Conservation (phyloP, 2,329 filamentous ascomycete species). For the Davidsoniella eucalypti region DNA sequence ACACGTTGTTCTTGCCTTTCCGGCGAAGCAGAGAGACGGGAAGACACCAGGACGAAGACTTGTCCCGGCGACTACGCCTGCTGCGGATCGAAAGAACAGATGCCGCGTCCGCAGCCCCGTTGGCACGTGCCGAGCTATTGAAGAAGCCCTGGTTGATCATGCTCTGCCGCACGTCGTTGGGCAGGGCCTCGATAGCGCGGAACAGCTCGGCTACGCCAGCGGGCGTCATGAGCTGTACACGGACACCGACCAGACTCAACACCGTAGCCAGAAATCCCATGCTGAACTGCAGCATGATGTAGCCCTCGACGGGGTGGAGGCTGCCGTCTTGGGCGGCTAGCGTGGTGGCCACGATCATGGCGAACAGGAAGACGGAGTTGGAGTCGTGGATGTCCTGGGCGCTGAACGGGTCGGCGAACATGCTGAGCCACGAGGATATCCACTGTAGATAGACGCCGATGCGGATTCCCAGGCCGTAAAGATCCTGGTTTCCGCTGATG, state of each 20-base stretch:
- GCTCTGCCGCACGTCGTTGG: background rate
- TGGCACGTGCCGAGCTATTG: background rate
- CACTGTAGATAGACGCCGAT: constrained; percentile 18
- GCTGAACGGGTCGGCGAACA: constrained; percentile 6
- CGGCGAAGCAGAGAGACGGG: background rate
- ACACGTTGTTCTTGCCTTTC: too few species aligned
- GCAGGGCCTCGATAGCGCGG: background rate
- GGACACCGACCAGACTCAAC: constrained; percentile 6
- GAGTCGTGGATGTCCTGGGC: constrained; percentile 9
- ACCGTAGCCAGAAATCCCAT: constrained; percentile 5
- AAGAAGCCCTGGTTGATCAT: constrained; percentile 4
- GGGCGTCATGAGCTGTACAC: constrained; percentile 2
- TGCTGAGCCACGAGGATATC: constrained; percentile 8
- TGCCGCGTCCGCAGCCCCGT: background rate
- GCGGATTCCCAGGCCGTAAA: constrained; percentile 19
- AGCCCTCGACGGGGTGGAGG: constrained; percentile 9
- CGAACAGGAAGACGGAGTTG: constrained; percentile 11
- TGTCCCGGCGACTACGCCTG: background rate
- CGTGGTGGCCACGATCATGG: constrained; percentile 7
- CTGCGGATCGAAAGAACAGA: background rate
- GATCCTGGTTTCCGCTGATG: constrained; percentile 16
- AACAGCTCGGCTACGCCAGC: background rate
- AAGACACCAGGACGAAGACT: background rate
- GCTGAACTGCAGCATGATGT: constrained; percentile 10
- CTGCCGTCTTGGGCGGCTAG: background rate